Base-by-base conservation (phyloP, 2,329 filamentous ascomycete genomes). In the Ophiosphaerella korrae region DNA sequence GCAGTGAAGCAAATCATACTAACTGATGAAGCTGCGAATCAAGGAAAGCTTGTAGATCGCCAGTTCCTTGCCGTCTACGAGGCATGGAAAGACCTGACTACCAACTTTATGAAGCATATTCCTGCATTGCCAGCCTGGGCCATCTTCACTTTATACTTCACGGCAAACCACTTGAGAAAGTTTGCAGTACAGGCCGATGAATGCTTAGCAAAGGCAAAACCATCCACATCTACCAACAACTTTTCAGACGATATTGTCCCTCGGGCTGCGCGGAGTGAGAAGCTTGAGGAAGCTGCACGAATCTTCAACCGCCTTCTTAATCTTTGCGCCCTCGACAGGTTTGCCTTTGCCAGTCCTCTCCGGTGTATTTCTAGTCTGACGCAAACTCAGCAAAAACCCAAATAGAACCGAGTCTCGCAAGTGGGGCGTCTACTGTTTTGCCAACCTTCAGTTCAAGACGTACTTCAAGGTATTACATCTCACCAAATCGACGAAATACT, bases 341-440 rank as follows among this genome's bases (percentile, higher is more conserved):
- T 48, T 45, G 64, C 51, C 40, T 52, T 72, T 62, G 14, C 3
- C 41, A 36, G 42, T 32, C 39, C 42, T 32, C 29, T 66, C 47
- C 29, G 42, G 36, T 18, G 46, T 38, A 14, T 52, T 29, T 13
- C 42, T 45, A 38, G 55, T 60, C 62, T 68, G 53, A 70, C 55
- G 40, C 46, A 47, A 35, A 26, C 48, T 46, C 65, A 93, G 90
- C 65, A 93, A 90, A 74, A 89, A 89, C 53, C 86, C 89, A 12
- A 79, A 97, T 38, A 86, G 92, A 67, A 55, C 49, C 21, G 89
- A 96, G 65, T 97, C 93, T 7, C 86, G 94, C 47, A 99, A 97
- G 83, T 99, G 94, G 94, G 95, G 91, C 6, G 89, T 96, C 41
- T 99, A 99, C 78, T 92, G 92, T 73, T 88, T 93, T 59, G 91